phyloP scores from a whole-genome alignment of 2,329 filamentous ascomycete species.

The Ampelomyces quisqualis region DNA sequence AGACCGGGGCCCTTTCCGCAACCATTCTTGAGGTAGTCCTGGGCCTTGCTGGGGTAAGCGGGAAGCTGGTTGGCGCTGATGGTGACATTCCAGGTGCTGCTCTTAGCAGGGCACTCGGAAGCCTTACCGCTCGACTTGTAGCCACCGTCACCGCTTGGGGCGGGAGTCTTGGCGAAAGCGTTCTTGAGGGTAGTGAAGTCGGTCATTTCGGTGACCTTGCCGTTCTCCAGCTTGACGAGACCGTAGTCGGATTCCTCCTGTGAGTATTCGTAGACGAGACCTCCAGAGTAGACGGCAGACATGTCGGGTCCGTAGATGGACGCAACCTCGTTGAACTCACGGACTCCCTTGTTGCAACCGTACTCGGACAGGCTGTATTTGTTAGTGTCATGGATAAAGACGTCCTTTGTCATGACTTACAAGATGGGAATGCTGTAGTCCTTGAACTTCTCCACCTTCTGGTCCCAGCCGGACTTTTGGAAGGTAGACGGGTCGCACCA shows the following conservation, averaged over 20 bases:
- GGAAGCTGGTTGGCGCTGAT: conserved; percentile 53
- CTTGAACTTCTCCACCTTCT: conserved; percentile 84
- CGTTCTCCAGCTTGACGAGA: conserved; percentile 66
- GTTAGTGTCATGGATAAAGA: not conserved
- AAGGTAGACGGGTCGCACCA: conserved; percentile 76
- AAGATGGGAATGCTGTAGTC: conserved; percentile 88
- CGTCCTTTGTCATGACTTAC: conserved; percentile 31
- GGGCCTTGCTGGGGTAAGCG: conserved; percentile 57
- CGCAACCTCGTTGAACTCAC: conserved; percentile 76
- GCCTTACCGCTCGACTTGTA: conserved; percentile 58
- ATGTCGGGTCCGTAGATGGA: conserved; percentile 81
- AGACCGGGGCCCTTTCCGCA: conserved; percentile 61
- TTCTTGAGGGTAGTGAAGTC: conserved; percentile 64
- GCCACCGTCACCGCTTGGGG: conserved; percentile 59
- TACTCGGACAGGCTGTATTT: conserved; percentile 74
- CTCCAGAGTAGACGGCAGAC: conserved; percentile 89
- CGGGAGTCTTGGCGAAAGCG: conserved; percentile 52
- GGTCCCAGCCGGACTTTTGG: conserved; percentile 72
- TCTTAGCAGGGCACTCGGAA: conserved; percentile 56
- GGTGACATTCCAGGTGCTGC: conserved; percentile 58
- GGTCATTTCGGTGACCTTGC: conserved; percentile 56
- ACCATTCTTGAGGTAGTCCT: conserved; percentile 59
- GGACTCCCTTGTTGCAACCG: conserved; percentile 81
- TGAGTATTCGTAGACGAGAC: conserved; percentile 94
- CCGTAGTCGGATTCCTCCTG: conserved; percentile 68